These are phyloP conservation scores for Geranium rotundifolium DNA, from an alignment of 345 rosid genomes.

Conservation along the genomic window DNA sequence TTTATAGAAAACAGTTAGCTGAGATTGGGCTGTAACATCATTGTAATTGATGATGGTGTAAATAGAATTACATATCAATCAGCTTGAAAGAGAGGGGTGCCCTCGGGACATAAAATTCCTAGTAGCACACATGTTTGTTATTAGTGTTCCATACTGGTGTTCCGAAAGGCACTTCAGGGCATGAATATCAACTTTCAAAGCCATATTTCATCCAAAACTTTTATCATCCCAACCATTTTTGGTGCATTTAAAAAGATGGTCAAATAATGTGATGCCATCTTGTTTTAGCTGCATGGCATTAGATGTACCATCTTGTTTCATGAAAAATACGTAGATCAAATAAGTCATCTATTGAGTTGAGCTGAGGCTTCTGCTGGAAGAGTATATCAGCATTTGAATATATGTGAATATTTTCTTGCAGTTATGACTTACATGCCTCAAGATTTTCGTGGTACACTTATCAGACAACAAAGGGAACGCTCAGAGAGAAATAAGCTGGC, in stretches of 20 bases:
- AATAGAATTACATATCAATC: no score
- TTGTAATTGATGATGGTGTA: no score
- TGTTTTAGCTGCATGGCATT: not conserved
- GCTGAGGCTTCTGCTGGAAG: not conserved
- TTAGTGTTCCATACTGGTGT: no score
- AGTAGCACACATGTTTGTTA: no score
- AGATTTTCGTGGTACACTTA: conserved; percentile 88
- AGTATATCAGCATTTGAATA: not conserved
- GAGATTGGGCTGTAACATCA: no score
- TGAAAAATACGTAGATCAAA: no score
- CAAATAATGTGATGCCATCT: not conserved
- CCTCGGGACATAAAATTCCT: no score
- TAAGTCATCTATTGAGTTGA: no score
- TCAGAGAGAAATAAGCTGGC: conserved; percentile 99
- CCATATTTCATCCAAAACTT: no score
- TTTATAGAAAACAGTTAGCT: not conserved
- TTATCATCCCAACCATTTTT: not conserved
- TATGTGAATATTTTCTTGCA: conserved; percentile 19
- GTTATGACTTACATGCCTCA: conserved; percentile 99
- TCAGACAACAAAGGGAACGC: conserved; percentile 80
- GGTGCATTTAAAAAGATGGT: not conserved
- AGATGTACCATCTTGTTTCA: not conserved
- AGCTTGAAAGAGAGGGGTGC: no score
- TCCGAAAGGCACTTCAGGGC: no score
- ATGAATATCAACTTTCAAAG: no score